Conservation (phyloP, 2,329 filamentous ascomycete species). For the Furcasterigmium furcatum region DNA sequence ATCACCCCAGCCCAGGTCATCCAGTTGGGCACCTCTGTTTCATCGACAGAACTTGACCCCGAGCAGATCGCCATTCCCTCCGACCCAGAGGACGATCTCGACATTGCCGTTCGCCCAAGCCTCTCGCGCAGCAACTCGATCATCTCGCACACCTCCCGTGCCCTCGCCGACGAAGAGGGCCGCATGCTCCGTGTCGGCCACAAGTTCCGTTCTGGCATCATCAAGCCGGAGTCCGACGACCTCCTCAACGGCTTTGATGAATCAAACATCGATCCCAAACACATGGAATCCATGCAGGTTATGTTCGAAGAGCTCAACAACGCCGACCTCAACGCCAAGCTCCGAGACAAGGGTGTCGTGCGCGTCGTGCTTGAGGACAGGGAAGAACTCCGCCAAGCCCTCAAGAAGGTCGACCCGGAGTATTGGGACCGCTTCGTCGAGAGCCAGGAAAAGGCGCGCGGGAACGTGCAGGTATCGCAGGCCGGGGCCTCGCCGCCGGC, state of each 20-base stretch:
- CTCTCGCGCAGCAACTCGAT: constrained; percentile 51
- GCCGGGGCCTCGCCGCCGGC: constrained; percentile 12
- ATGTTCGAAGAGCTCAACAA: constrained; percentile 63
- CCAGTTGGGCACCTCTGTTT: constrained; percentile 22
- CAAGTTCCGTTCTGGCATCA: constrained; percentile 50
- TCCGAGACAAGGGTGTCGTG: constrained; percentile 56
- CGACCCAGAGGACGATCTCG: constrained; percentile 47
- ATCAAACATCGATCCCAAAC: constrained; percentile 46
- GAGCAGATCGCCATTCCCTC: constrained; percentile 35
- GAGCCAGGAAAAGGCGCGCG: constrained; percentile 55
- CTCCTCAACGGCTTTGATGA: constrained; percentile 46
- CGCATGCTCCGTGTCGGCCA: constrained; percentile 53
- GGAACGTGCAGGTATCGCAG: constrained; percentile 41
- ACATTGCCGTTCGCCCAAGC: constrained; percentile 33
- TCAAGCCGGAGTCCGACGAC: constrained; percentile 49
- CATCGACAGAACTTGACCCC: constrained; percentile 25
- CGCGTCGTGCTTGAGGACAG: constrained; percentile 58
- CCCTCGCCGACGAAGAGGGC: constrained; percentile 55
- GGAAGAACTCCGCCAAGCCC: constrained; percentile 41
- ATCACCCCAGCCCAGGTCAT: constrained; percentile 18
- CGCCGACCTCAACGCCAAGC: constrained; percentile 49
- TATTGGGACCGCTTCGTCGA: constrained; percentile 63
- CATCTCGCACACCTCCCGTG: constrained; percentile 45
- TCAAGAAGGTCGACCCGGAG: constrained; percentile 61
- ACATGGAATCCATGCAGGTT: constrained; percentile 51